phyloP scores from a whole-genome alignment of 495 filamentous ascomycete species.

The Achaetomiella virescens region DNA sequence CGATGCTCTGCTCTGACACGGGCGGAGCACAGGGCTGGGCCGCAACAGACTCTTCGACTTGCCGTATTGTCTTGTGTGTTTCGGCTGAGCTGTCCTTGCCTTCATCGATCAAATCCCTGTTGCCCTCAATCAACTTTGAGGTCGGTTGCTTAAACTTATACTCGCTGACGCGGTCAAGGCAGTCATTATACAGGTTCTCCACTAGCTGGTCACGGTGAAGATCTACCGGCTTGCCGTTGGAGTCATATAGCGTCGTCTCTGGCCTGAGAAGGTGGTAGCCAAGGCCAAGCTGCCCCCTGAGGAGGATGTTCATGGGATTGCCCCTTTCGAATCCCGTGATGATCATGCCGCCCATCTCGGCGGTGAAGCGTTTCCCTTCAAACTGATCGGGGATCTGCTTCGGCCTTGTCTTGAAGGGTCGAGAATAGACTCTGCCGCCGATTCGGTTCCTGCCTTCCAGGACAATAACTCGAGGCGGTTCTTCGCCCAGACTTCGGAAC shows the following conservation, averaged over 20 bases:
- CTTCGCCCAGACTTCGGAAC: constrained; percentile 55
- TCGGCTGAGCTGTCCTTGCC: constrained; percentile 70
- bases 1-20: constrained; percentile 43
- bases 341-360: constrained; percentile 95
- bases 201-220: constrained; percentile 73
- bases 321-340: constrained; percentile 94
- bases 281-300: constrained; percentile 84
- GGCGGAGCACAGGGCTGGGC: constrained; percentile 42
- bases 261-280: constrained; percentile 78
- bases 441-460: constrained; percentile 83
- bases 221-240: constrained; percentile 74
- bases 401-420: constrained; percentile 54
- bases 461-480: constrained; percentile 67
- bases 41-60: constrained; percentile 56
- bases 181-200: constrained; percentile 88
- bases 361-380: constrained; percentile 64
- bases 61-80: constrained; percentile 63
- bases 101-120: constrained; percentile 73
- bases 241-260: constrained; percentile 84
- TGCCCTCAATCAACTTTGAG: constrained; percentile 70
- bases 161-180: constrained; percentile 80
- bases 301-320: constrained; percentile 84
- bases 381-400: constrained; percentile 24
- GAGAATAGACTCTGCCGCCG: constrained; percentile 93
- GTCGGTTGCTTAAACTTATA: constrained; percentile 72